Conservation (phyloP, 2,329 filamentous ascomycete species). For the Zymoseptoria crescenta region DNA sequence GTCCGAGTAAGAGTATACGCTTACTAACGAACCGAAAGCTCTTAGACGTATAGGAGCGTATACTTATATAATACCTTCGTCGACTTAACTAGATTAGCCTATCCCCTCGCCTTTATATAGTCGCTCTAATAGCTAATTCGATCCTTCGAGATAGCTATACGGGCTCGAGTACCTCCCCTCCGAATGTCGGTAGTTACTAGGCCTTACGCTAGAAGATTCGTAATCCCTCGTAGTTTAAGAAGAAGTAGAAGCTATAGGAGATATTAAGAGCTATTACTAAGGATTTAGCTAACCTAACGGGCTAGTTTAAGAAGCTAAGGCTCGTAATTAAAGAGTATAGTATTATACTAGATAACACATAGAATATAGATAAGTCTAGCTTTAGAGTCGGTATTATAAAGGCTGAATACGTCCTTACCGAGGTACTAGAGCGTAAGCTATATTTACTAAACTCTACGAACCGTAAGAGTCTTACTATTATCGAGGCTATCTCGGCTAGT, state of each 20-base stretch:
- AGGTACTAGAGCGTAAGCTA: neutral
- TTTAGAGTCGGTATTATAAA: slow-evolving; percentile 1
- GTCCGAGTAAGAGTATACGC: neutral
- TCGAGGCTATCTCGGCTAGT: neutral
- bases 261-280: too few relatives aligned
- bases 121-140: too few relatives aligned
- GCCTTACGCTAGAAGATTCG: too few relatives aligned
- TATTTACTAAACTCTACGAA: neutral
- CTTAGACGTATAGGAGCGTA: neutral
- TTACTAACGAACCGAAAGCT: neutral
- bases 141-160: too few relatives aligned
- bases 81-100: neutral
- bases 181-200: too few relatives aligned
- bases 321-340: too few relatives aligned
- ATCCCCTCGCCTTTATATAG: neutral
- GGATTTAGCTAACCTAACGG: too few relatives aligned
- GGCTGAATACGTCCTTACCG: too few relatives aligned
- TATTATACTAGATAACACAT: neutral
- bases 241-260: too few relatives aligned
- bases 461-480: slow-evolving; percentile 1
- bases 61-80: neutral
- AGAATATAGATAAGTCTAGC: slow-evolving; percentile 2
- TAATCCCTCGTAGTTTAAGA: too few relatives aligned
- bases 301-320: too few relatives aligned
- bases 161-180: too few relatives aligned